phyloP scores from a whole-genome alignment of 2,329 filamentous ascomycete species.

The Myrmaecium sp. region DNA sequence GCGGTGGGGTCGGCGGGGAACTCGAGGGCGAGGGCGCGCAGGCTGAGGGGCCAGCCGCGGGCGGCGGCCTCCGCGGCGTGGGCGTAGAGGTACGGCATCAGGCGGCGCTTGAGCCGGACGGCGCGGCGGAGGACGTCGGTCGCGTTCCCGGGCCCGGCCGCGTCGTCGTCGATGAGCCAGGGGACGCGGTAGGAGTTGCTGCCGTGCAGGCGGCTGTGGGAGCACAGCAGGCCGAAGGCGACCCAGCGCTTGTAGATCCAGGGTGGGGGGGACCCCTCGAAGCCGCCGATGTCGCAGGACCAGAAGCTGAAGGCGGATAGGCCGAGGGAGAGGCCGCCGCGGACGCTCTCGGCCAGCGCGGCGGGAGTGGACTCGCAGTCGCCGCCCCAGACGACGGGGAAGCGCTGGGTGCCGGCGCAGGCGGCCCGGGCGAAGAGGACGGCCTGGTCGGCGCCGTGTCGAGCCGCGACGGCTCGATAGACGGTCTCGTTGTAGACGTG shows the following conservation, averaged over 20 bases:
- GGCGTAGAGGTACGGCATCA: slow-evolving; percentile 42
- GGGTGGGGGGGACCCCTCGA: slow-evolving; percentile 49
- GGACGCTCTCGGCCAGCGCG: slow-evolving; percentile 54
- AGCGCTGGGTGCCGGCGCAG: slow-evolving; percentile 50
- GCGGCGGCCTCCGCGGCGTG: slow-evolving; percentile 33
- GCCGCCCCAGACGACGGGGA: slow-evolving; percentile 53
- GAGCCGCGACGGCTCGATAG: slow-evolving; percentile 44
- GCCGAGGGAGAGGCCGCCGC: slow-evolving; percentile 46
- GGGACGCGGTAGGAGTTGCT: slow-evolving; percentile 57
- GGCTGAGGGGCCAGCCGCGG: slow-evolving; percentile 40
- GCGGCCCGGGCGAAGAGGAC: slow-evolving; percentile 53
- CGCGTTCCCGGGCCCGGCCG: slow-evolving; percentile 27
- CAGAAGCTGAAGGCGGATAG: slow-evolving; percentile 51
- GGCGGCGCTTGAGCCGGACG: slow-evolving; percentile 34
- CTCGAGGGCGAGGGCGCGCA: slow-evolving; percentile 51
- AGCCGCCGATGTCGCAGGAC: slow-evolving; percentile 55
- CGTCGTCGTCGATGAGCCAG: slow-evolving; percentile 53
- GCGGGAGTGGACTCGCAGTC: slow-evolving; percentile 60
- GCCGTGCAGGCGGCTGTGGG: slow-evolving; percentile 54
- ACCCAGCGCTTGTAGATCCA: slow-evolving; percentile 67
- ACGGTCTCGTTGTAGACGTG: slow-evolving; percentile 56
- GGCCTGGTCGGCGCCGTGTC: slow-evolving; percentile 34
- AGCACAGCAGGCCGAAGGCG: slow-evolving; percentile 55
- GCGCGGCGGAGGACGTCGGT: slow-evolving; percentile 38
- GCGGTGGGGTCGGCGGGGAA: slow-evolving; percentile 53